A percentile compares a stretch with the other conserved stretches of the same genome.
phyloP scores from a whole-genome alignment of 2,329 filamentous ascomycete species.

The Atkinsonella texensis region DNA sequence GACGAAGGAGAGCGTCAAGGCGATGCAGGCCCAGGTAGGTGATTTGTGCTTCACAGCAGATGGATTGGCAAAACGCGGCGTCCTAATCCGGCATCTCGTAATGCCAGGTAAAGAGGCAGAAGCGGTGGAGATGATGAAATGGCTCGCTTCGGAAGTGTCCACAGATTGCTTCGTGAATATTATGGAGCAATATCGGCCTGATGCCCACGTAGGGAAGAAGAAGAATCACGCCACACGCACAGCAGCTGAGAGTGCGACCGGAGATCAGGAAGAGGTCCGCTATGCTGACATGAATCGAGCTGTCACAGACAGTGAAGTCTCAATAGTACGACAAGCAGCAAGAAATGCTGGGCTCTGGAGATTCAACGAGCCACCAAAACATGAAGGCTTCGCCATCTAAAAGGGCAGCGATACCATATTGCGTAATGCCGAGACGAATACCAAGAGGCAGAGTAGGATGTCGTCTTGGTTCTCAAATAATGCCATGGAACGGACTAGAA shows the following conservation, averaged over 20 bases:
- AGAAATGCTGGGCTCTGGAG: constrained; percentile 64
- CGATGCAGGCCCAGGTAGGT: constrained; percentile 72
- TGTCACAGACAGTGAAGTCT: constrained; percentile 47
- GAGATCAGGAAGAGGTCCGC: constrained; percentile 37
- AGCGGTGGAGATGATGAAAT: constrained; percentile 61
- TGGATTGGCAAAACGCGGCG: constrained; percentile 65
- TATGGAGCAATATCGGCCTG: constrained; percentile 79
- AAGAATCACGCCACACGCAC: constrained; percentile 16
- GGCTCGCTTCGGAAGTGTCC: constrained; percentile 61
- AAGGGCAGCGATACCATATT: background rate
- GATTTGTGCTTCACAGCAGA: constrained; percentile 73
- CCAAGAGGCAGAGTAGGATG: background rate
- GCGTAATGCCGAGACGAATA: background rate
- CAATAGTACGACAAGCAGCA: constrained; percentile 53
- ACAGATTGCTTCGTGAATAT: constrained; percentile 70
- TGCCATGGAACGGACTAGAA: background rate
- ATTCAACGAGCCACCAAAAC: constrained; percentile 53
- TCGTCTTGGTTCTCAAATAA: background rate
- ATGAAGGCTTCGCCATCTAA: constrained; percentile 36
- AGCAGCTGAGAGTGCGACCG: background rate
- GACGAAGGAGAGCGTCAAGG: constrained; percentile 64
- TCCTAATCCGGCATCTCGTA: constrained; percentile 68
- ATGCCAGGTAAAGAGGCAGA: constrained; percentile 75
- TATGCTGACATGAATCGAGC: constrained; percentile 70
- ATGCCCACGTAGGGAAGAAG: constrained; percentile 68